These are phyloP conservation scores for Diversispora epigaea DNA, from an alignment of 192 early-diverging fungal genomes.

Conservation along the genomic window DNA sequence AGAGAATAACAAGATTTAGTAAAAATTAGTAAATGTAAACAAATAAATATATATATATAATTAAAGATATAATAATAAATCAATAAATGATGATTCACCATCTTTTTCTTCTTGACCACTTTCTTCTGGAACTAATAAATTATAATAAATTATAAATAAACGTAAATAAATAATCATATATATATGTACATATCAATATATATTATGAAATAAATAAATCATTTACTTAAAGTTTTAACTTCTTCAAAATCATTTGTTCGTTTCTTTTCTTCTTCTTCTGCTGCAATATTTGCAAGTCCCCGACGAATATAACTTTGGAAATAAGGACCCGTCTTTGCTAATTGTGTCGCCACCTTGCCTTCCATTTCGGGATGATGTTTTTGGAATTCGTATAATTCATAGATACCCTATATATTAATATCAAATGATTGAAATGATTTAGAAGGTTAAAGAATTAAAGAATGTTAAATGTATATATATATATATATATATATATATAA, in stretches of 20 bases:
- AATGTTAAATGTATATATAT: no score
- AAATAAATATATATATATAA: no score
- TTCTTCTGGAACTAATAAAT: no score
- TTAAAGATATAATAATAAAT: no score
- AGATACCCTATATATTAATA: constrained; percentile 54
- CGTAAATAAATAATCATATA: no score
- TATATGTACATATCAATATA: no score
- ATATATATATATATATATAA: no score
- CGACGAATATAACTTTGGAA: constrained; percentile 77
- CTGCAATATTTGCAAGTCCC: constrained; percentile 59
- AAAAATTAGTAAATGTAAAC: no score
- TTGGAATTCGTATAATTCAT: constrained; percentile 74
- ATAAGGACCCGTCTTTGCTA: constrained; percentile 63
- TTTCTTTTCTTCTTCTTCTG: constrained; percentile 48
- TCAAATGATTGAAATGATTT: neutral
- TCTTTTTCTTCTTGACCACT: no score
- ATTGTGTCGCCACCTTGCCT: constrained; percentile 56
- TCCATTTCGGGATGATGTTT: constrained; percentile 69
- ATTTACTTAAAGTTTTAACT: constrained; percentile 27
- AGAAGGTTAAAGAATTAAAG: neutral
- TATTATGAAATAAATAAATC: neutral
- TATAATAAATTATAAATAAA: no score
- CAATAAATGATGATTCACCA: no score
- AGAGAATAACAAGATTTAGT: no score
- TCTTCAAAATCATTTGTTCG: constrained; percentile 15